Conservation (phyloP, 345 rosid genomes). For the Toxicodendron radicans region DNA sequence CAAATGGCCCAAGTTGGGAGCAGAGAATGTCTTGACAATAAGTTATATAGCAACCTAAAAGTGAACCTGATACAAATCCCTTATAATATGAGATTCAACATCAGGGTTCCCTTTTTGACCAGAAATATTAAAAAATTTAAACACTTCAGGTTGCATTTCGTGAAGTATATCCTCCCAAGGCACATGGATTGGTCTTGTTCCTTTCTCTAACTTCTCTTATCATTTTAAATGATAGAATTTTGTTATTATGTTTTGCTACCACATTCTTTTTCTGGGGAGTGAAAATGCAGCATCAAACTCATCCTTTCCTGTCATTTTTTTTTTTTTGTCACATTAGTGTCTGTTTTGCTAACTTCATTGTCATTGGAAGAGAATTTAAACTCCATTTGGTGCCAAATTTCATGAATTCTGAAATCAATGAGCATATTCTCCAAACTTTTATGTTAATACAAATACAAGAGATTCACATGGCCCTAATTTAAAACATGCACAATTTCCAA, state of each 20-base stretch:
- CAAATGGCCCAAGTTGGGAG: background rate
- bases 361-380: background rate
- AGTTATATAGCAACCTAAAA: background rate
- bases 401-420: background rate
- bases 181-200: constrained; percentile 10
- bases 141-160: background rate
- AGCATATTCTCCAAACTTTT: background rate
- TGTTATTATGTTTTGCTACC: background rate
- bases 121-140: background rate
- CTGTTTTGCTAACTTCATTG: constrained; percentile 8
- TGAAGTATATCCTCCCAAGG: background rate
- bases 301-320: background rate
- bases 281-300: constrained; percentile 6
- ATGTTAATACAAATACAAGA: background rate
- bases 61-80: background rate
- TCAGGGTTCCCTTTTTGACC: constrained; percentile 1
- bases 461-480: constrained; percentile 31
- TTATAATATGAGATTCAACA: background rate
- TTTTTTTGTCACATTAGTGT: constrained; percentile 1
- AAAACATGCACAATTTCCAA: constrained; percentile 29
- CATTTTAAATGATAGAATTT: background rate
- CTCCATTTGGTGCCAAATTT: constrained; percentile 1
- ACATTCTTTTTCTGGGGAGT: constrained; percentile 10
- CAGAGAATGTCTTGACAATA: background rate
- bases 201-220: constrained; percentile 1